Percentiles rank a stretch among this genome's conserved stretches.
Conservation (phyloP, 139 green algal genomes). For the Chlamydomonas eustigma region DNA sequence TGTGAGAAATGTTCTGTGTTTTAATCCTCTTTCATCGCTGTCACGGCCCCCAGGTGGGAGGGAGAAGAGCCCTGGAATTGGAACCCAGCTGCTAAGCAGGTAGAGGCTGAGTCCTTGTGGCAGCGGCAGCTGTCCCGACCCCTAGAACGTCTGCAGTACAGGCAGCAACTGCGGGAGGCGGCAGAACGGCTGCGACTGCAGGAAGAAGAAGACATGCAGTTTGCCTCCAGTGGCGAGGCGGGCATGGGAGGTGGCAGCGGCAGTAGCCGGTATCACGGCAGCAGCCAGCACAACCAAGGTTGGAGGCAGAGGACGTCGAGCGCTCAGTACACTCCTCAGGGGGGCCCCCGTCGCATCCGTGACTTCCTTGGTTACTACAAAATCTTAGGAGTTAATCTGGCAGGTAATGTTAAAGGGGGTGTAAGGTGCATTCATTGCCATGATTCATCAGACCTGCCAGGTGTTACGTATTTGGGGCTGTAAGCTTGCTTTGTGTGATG, state of each 20-base stretch:
- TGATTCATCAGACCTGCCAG: too few relatives aligned
- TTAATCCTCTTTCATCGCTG: too few relatives aligned
- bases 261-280: neutral
- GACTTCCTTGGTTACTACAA: slow-evolving; percentile 80
- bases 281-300: neutral
- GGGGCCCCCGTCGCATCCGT: slow-evolving; percentile 4
- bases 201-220: neutral
- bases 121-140: slow-evolving; percentile 30
- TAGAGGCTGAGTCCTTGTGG: slow-evolving; percentile 56
- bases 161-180: slow-evolving; percentile 12
- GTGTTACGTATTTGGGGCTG: too few relatives aligned
- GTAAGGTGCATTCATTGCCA: too few relatives aligned
- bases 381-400: slow-evolving; percentile 53
- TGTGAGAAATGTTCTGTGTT: too few relatives aligned
- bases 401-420: too few relatives aligned
- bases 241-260: neutral
- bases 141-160: slow-evolving; percentile 29
- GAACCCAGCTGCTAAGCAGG: slow-evolving; percentile 38
- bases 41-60: slow-evolving; percentile 53
- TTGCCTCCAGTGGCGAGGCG: neutral
- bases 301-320: neutral
- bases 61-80: slow-evolving; percentile 60
- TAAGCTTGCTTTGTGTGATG: too few relatives aligned
- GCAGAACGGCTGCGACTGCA: neutral
- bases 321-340: neutral